Evolutionary conservation across 139 green algal species (phyloP).

Genomic region (Marvania coccoides): DNA sequence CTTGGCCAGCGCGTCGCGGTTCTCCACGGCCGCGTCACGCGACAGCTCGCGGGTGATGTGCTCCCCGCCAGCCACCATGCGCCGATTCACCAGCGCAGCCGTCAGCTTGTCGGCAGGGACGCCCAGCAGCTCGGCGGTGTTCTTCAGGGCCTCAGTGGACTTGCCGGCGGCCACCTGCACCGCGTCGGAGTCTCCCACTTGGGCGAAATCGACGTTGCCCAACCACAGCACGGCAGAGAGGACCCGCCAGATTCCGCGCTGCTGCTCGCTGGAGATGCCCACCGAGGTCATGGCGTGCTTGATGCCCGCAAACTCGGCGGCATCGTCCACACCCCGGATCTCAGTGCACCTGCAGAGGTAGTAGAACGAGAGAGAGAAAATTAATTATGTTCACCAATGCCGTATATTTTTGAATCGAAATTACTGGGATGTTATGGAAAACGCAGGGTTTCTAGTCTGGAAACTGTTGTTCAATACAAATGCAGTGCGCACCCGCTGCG

Average conservation of each 20-base stretch:
- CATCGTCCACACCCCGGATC: slow-evolving; percentile 72
- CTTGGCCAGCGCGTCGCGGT: slow-evolving; percentile 64
- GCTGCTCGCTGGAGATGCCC: slow-evolving; percentile 53
- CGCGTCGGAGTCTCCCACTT: slow-evolving; percentile 18
- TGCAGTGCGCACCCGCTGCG: slow-evolving; percentile 46
- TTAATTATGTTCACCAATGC: too few species aligned
- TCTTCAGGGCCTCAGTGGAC: slow-evolving; percentile 19
- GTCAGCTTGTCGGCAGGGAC: slow-evolving; percentile 27
- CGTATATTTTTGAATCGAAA: too few species aligned
- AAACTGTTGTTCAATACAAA: too few species aligned
- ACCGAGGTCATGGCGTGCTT: slow-evolving; percentile 71
- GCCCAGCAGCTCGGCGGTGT: slow-evolving; percentile 35
- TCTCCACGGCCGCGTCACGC: slow-evolving; percentile 47
- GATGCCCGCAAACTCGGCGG: slow-evolving; percentile 53
- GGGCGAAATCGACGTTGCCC: slow-evolving; percentile 73
- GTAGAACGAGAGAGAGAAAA: too few species aligned
- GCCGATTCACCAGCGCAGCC: slow-evolving; percentile 38
- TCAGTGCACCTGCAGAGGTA: too few species aligned
- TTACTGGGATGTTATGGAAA: too few species aligned
- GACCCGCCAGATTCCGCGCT: slow-evolving; percentile 50
- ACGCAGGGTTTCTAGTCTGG: too few species aligned
- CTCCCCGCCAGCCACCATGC: slow-evolving; percentile 51
- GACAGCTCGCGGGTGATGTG: slow-evolving; percentile 50
- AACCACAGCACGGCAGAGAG: slow-evolving; percentile 78
- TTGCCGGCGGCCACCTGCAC: background rate